Evolutionary conservation across 805 yeast genomes (phyloP).

Genomic region (Yarrowia sp.): DNA sequence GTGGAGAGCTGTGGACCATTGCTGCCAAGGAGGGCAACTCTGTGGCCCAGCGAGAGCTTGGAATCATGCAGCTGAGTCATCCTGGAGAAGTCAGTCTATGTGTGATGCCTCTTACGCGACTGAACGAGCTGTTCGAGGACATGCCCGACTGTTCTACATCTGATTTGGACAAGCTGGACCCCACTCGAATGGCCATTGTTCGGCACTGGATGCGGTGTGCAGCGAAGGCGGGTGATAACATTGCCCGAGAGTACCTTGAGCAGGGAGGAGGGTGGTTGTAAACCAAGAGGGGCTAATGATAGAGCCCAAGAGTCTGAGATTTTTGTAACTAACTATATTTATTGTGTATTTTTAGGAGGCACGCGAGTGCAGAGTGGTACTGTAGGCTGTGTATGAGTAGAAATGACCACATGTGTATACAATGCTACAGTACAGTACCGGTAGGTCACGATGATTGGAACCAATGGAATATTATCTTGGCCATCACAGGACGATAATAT

Average conservation of each 20-base stretch:
- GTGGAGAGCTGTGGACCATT: conserved; percentile 46
- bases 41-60: conserved; percentile 46
- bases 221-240: conserved; percentile 45
- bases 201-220: conserved; percentile 47
- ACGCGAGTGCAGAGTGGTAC: too few species aligned
- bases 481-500: too few species aligned
- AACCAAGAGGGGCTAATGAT: too few species aligned
- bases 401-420: too few species aligned
- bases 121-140: conserved; percentile 43
- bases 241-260: conserved; percentile 45
- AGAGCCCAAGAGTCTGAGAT: background rate
- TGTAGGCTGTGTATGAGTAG: too few species aligned
- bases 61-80: conserved; percentile 47
- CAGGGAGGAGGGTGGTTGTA: conserved; percentile 40
- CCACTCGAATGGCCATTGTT: conserved; percentile 47
- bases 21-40: conserved; percentile 47
- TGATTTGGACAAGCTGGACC: conserved; percentile 46
- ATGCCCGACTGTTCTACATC: conserved; percentile 35
- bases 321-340: conserved; percentile 27
- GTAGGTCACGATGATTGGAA: too few species aligned
- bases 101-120: conserved; percentile 44
- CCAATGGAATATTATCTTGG: too few species aligned
- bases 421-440: too few species aligned
- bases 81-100: conserved; percentile 45
- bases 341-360: conserved; percentile 10